Conservation (phyloP, 495 filamentous ascomycete genomes). For the Friedmanniomyces simplex region DNA sequence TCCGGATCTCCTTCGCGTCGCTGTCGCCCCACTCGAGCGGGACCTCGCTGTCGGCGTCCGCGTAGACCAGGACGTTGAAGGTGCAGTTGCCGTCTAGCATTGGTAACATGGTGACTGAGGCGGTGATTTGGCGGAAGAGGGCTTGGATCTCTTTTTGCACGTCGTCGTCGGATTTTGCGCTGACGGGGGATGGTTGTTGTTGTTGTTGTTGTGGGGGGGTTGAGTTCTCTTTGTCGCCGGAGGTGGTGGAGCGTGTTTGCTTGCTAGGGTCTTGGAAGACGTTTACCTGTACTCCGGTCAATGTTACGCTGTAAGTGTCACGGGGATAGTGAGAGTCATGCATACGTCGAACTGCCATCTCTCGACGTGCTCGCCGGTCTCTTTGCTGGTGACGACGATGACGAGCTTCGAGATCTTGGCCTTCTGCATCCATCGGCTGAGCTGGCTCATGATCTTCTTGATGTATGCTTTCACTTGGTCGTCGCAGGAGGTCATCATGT, state of each 20-base stretch:
- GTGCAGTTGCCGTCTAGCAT: slow-evolving; percentile 89
- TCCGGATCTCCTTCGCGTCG: slow-evolving; percentile 93
- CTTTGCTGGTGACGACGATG: slow-evolving; percentile 88
- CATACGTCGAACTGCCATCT: slow-evolving; percentile 95
- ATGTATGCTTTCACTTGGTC: slow-evolving; percentile 98
- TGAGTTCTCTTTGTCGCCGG: slow-evolving; percentile 56
- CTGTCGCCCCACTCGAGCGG: slow-evolving; percentile 98
- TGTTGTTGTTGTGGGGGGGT: too few relatives aligned
- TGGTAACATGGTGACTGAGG: slow-evolving; percentile 91
- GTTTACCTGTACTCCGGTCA: slow-evolving; percentile 8
- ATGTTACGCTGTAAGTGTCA: slow-evolving; percentile 49
- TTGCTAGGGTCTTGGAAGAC: slow-evolving; percentile 30
- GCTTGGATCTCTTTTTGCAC: slow-evolving; percentile 92
- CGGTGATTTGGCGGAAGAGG: slow-evolving; percentile 95
- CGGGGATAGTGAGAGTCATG: neutral
- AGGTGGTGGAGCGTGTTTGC: slow-evolving; percentile 35
- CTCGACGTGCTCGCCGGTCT: slow-evolving; percentile 91
- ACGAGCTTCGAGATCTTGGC: slow-evolving; percentile 96
- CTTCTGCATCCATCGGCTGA: slow-evolving; percentile 91
- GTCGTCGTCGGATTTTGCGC: slow-evolving; percentile 82
- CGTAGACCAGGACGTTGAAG: slow-evolving; percentile 97
- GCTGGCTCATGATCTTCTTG: slow-evolving; percentile 95
- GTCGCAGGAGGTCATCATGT: slow-evolving; percentile 93
- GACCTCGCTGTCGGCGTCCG: slow-evolving; percentile 91
- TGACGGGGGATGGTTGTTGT: slow-evolving; percentile 16